Base-by-base conservation (phyloP, 805 yeast species). In the Lachancea cidri region DNA sequence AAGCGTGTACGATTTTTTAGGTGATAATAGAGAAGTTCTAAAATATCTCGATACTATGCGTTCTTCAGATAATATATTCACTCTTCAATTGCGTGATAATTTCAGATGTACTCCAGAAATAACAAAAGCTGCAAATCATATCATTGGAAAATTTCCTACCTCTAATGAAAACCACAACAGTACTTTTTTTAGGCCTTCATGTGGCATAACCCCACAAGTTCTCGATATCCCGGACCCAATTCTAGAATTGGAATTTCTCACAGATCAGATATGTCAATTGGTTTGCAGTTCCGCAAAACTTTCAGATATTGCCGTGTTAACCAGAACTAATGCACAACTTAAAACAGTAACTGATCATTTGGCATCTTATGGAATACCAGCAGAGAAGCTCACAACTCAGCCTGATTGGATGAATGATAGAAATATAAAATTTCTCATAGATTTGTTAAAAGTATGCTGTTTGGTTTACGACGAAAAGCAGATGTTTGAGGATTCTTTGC, bases 1-100 rank as follows among this genome's bases (percentile, higher is more conserved):
- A 59, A 72, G 83, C 39, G 79, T 84, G 20, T 84, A 81, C 55
- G 79, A 70, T 20, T 84, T 84, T 54, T 54, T 82, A 31, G 86
- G 86, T 0, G 67, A 81, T 0, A 65, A 67, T 33, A 66, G 67
- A 1, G 38, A 55, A 3, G 61, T 66, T 3, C 57, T 72, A 9
- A 30, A 45, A 3, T 35, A 47, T 3, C 43, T 70, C 7, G 49
- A 52, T 3, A 18, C 35, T 5, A 22, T 46, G 6, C 44, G 53
- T 25, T 34, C 54, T 2, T 17, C n/a, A 25, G 45, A 33, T 34
- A 49, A 33, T n/a, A 34, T 35, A 19, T 54, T 46, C 17, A 64
- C 67, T n/a, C 49, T 72, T 1, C 50, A 60, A 14, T 50, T 83
- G 38, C 50, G 57, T 15, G 79, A 79, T 46, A 72, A 80, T 16